Percentiles rank a stretch among this genome's conserved stretches.
phyloP scores from a whole-genome alignment of 768 basidiomycete species.

The Phallus indusiatus region DNA sequence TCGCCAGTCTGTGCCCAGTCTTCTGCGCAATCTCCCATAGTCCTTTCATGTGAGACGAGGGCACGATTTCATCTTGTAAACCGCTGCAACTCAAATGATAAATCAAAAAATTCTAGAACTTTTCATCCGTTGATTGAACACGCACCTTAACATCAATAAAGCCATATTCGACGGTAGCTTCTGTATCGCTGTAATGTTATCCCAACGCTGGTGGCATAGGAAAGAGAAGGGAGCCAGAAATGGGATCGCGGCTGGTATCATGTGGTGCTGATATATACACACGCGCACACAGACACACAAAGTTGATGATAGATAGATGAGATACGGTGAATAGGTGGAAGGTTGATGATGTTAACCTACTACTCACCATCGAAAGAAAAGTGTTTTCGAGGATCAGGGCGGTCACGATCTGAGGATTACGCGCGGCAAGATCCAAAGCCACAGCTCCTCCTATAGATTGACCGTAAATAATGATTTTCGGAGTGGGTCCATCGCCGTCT shows the following conservation, averaged over 20 bases:
- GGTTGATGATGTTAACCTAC: neutral
- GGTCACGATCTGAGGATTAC: slow-evolving; percentile 59
- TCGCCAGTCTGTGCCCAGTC: slow-evolving; percentile 14
- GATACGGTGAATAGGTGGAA: neutral
- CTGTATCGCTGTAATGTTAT: slow-evolving; percentile 58
- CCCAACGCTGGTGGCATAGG: slow-evolving; percentile 85
- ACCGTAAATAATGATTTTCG: slow-evolving; percentile 55
- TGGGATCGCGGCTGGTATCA: slow-evolving; percentile 78
- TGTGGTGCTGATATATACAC: slow-evolving; percentile 31
- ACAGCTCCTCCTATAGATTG: slow-evolving; percentile 92
- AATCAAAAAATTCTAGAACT: too few species aligned
- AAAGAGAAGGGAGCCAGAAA: slow-evolving; percentile 62
- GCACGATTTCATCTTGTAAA: slow-evolving; percentile 59
- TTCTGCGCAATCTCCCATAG: slow-evolving; percentile 51
- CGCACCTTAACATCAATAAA: slow-evolving; percentile 25
- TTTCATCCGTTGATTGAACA: slow-evolving; percentile 34
- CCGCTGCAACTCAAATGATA: too few species aligned
- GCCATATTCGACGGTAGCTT: slow-evolving; percentile 14
- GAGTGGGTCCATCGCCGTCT: neutral
- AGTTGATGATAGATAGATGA: neutral
- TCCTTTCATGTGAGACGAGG: slow-evolving; percentile 64
- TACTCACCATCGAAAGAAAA: slow-evolving; percentile 58
- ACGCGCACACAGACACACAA: neutral
- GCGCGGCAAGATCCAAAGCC: slow-evolving; percentile 75
- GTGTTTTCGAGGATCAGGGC: slow-evolving; percentile 91